phyloP scores from a whole-genome alignment of 73 alveolate species.

The Paramecium pentaurelia region DNA sequence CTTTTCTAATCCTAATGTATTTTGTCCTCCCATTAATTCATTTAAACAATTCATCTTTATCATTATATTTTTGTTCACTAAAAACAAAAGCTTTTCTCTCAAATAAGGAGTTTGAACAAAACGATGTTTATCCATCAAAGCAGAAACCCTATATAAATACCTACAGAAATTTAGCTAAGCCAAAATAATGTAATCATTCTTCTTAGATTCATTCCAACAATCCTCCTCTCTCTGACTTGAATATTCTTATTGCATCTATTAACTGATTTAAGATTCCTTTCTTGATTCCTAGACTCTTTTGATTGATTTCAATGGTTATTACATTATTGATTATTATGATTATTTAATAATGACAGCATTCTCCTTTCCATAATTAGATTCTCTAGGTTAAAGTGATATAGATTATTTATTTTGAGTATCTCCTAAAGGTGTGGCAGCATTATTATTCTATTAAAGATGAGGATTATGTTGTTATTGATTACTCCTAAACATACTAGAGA shows the following conservation, averaged over 20 bases:
- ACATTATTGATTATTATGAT: neutral
- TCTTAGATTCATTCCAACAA: neutral
- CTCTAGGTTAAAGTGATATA: neutral
- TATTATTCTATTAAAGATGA: neutral
- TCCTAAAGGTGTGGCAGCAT: neutral
- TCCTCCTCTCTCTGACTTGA: conserved; percentile 17
- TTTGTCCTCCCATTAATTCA: conserved; percentile 30
- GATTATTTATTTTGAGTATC: neutral
- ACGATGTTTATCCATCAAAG: conserved; percentile 35
- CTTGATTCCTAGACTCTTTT: conserved; percentile 3
- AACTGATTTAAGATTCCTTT: neutral
- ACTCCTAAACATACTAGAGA: neutral
- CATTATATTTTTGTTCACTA: conserved; percentile 54
- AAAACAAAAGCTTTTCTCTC: conserved; percentile 42
- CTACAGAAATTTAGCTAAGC: conserved; percentile 56
- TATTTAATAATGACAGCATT: neutral
- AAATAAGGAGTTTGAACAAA: conserved; percentile 12
- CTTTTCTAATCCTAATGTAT: neutral
- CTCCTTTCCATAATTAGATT: conserved; percentile 21
- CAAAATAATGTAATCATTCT: conserved; percentile 43
- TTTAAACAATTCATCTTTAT: conserved; percentile 36
- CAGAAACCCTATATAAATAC: conserved; percentile 43
- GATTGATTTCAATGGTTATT: conserved; percentile 5
- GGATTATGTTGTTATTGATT: neutral
- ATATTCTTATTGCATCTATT: neutral